phyloP scores from a whole-genome alignment of 176 grass and related monocot genomes.

The Alloteropsis semialata region DNA sequence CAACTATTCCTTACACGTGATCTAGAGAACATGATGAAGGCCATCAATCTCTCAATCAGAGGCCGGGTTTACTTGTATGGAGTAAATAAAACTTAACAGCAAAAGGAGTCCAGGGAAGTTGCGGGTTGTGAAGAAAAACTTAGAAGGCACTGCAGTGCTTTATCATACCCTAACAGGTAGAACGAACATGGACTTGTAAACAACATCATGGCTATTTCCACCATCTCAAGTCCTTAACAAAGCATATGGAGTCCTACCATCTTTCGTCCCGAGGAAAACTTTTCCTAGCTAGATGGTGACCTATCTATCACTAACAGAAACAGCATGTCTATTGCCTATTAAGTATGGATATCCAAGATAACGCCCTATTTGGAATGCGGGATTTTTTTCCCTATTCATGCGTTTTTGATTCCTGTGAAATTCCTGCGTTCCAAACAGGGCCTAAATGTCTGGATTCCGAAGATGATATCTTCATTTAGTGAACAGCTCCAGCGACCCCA shows the following conservation, averaged over 20 bases:
- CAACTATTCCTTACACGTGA: neutral
- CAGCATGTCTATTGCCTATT: constrained; percentile 11
- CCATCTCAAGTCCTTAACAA: neutral
- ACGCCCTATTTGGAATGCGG: too few relatives aligned
- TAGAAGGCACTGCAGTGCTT: neutral
- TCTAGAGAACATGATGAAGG: neutral
- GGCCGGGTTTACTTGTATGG: neutral
- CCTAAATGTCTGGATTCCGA: neutral
- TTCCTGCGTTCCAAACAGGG: too few relatives aligned
- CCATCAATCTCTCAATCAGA: neutral
- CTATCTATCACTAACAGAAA: constrained; percentile 8
- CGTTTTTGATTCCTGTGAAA: too few relatives aligned
- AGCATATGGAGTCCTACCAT: neutral
- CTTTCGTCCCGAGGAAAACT: neutral
- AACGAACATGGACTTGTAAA: neutral
- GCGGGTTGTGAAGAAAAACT: neutral
- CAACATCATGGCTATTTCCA: neutral
- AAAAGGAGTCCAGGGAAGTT: neutral
- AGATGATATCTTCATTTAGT: neutral
- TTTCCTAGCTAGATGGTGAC: neutral
- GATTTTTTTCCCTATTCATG: too few relatives aligned
- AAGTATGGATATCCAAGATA: neutral
- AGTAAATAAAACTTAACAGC: neutral
- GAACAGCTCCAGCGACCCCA: neutral
- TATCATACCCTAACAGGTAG: neutral